Evolutionary conservation across 2,329 filamentous ascomycete genomes (phyloP), one percentile per base, ranked within the genome.

Genomic region (Ascochyta clinopodiicola): DNA sequence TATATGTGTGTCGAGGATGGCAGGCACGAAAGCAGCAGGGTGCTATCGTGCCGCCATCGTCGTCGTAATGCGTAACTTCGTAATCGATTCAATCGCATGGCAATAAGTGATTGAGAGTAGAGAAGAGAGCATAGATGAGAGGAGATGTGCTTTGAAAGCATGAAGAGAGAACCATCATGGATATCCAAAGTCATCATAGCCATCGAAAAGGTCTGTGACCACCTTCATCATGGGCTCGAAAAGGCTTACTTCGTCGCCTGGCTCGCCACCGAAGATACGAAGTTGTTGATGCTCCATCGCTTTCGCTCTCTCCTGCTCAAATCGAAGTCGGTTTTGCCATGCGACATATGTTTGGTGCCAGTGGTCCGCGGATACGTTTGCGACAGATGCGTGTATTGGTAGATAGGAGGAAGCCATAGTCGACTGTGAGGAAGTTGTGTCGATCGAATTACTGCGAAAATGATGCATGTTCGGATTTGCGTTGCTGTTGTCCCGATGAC

Each of bases 151-250:
- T 51, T 38, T 43, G 25, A 45, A 22, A 6, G 25, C 32, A 36
- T 46, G 47, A 34, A 51, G 39, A 25, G 19, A 22, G 46, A 48
- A 51, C 44, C 47, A 56, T 73, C 68, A 78, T 36, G 75, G 72
- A 59, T 79, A 76, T 46, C 77, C 73, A 55, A 79, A 80, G 63
- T 80, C 78, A 56, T 76, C 73, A 49, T 70, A 64, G 29, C 77
- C 78, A 51, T 79, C 71, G 60, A 80, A 80, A 13, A 80, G 70
- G 57, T 76, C 73, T 48, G 77, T 76, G 19, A 80, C 78, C 10
- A 80, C 78, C 64, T 78, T 77, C 56, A 80, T 63, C 78, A 80
- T 80, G 2, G 76, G 74, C 45, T 75, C 78, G 45, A 78, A 69
- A 13, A 80, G 71, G 56, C 70, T 70, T 62, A 69, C 68, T 60